Base-by-base conservation (phyloP, 2,329 filamentous ascomycete species). In the Purpureocillium lavendulum region DNA sequence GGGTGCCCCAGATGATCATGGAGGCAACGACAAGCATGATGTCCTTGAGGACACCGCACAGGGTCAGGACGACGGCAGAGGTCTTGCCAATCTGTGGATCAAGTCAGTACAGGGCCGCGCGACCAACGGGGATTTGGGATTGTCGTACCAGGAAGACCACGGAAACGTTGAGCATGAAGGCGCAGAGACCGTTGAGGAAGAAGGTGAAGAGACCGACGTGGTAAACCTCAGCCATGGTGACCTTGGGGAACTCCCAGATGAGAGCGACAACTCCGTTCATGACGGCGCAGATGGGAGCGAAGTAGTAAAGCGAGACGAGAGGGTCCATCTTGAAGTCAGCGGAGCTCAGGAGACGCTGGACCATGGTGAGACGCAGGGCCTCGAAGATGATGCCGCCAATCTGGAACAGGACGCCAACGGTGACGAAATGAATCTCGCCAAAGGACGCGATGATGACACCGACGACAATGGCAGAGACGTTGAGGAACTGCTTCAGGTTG, bases 371-470 rank as follows among this genome's bases (percentile, higher is more conserved):
- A 54, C 86, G 82, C 49, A 87, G 75, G 40, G 86, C 85, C 66
- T 92, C 87, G 56, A 90, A 92, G 54, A 83, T 60, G 55, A 92
- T 82, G 55, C 86, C 86, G 41, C 72, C 80, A 45, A 84, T 70
- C 67, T 92, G 87, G 73, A 80, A 88, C 47, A 88, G 60, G 65
- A 92, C 84, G 47, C 86, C 86, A 49, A 77, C 72, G 64, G 84
- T 70, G 54, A 87, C 84, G 59, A 98, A 98, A 60, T 89, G 82
- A 64, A 98, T 94, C 70, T 98, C 92, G 55, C 92, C 92, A 47
- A 94, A 77, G 1, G 90, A 95, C 36, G 92, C 92, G 57, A 98
- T 87, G 49, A 96, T 71, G 52, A 97, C 89, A 72, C 92, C 92
- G 39, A 97, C 64, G 38, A 97, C 92, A 54, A 98, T 98, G 59